phyloP scores from a whole-genome alignment of 305 asterid genomes.

The Petunia hybrid region DNA sequence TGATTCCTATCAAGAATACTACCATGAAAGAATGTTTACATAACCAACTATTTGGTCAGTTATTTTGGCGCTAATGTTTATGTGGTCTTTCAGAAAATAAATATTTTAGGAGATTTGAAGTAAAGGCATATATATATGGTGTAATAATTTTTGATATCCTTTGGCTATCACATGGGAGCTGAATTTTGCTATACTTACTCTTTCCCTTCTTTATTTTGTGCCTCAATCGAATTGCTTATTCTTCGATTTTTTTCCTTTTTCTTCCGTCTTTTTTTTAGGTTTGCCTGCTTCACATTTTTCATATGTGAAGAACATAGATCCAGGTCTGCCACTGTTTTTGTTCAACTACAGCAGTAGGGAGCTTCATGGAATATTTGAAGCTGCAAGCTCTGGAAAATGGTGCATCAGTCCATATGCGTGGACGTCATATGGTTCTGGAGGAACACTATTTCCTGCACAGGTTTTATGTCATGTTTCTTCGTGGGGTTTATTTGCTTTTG shows the following conservation, averaged over 20 bases:
- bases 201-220: neutral
- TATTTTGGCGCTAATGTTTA: neutral
- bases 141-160: conserved; percentile 14
- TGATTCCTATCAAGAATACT: conserved; percentile 47
- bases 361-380: conserved; percentile 87
- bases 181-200: conserved; percentile 28
- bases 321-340: conserved; percentile 83
- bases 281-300: conserved; percentile 69
- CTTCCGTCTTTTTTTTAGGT: conserved; percentile 51
- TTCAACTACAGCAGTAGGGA: conserved; percentile 71
- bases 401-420: conserved; percentile 82
- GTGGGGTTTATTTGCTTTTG: conserved; percentile 24
- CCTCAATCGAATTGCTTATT: neutral
- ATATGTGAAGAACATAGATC: conserved; percentile 73
- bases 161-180: neutral
- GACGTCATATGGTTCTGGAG: conserved; percentile 73
- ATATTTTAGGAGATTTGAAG: neutral
- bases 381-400: conserved; percentile 76
- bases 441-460: conserved; percentile 84
- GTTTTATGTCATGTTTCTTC: conserved; percentile 45
- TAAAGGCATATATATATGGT: neutral
- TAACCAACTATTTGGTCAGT: conserved; percentile 85
- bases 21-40: conserved; percentile 66
- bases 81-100: neutral
- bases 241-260: conserved; percentile 20